Percentiles rank a stretch among this genome's conserved stretches.
Conservation (phyloP, 2,329 filamentous ascomycete species). For the Penicillium vulpinum region DNA sequence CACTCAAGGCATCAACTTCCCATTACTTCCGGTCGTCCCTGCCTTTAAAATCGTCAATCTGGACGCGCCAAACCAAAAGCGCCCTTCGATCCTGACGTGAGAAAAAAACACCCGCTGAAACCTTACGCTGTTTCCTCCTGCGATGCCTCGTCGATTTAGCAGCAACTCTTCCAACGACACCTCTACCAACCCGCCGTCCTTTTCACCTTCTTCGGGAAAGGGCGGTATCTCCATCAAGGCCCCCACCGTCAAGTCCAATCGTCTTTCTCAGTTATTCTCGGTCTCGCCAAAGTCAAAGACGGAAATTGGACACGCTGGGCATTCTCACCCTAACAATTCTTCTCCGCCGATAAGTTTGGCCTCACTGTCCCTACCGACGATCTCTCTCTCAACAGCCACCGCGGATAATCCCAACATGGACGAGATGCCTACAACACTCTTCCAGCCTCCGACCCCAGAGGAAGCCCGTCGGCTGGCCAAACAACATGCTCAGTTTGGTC, state of each 20-base stretch:
- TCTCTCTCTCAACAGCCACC: slow-evolving; percentile 84
- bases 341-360: slow-evolving; percentile 67
- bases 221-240: slow-evolving; percentile 51
- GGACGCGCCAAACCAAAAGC: slow-evolving; percentile 1
- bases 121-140: slow-evolving; percentile 36
- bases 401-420: slow-evolving; percentile 74
- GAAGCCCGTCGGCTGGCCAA: slow-evolving; percentile 74
- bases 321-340: slow-evolving; percentile 48
- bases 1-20: neutral
- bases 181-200: slow-evolving; percentile 51
- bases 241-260: slow-evolving; percentile 65
- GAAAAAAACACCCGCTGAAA: slow-evolving; percentile 8
- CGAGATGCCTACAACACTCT: slow-evolving; percentile 74
- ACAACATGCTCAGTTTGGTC: slow-evolving; percentile 88
- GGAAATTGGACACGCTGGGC: slow-evolving; percentile 58
- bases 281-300: slow-evolving; percentile 74
- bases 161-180: slow-evolving; percentile 59
- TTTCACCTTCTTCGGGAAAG: slow-evolving; percentile 57
- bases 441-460: slow-evolving; percentile 81
- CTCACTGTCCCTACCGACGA: slow-evolving; percentile 78
- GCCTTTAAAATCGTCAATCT: slow-evolving; percentile 6
- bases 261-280: slow-evolving; percentile 80
- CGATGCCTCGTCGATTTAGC: slow-evolving; percentile 64
- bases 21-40: slow-evolving; percentile 16
- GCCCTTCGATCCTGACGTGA: slow-evolving; percentile 13